A percentile compares a stretch with the other conserved stretches of the same genome.
These are phyloP conservation scores for Abrus precatorius DNA, from an alignment of 306 rosid genomes.

Conservation along the genomic window DNA sequence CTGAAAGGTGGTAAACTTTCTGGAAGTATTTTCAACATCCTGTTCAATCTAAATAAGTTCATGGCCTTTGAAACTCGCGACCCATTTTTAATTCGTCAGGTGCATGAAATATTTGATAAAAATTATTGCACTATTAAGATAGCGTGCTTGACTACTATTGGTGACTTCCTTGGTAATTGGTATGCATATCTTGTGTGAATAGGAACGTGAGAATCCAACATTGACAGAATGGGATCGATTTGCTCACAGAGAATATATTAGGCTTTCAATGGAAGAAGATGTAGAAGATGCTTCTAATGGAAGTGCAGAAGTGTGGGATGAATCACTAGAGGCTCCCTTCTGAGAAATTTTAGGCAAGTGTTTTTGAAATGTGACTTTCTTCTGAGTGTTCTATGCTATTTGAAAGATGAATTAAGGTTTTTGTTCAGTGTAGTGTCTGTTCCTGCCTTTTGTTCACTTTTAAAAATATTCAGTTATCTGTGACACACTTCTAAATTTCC, in stretches of 20 bases:
- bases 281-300: constrained; percentile 99
- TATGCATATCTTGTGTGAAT: constrained; percentile 50
- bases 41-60: constrained; percentile 97
- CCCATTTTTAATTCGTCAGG: constrained; percentile 99
- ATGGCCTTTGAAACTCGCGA: constrained; percentile 99
- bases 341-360: constrained; percentile 66
- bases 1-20: constrained; percentile 97
- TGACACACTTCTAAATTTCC: not conserved
- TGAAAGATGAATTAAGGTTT: constrained; percentile 30
- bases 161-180: constrained; percentile 45
- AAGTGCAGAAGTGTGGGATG: constrained; percentile 99
- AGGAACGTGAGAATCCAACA: constrained; percentile 99
- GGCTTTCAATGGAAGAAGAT: constrained; percentile 99
- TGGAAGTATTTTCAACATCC: constrained; percentile 95
- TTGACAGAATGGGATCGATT: constrained; percentile 99
- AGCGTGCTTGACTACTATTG: constrained; percentile 41
- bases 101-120: constrained; percentile 47
- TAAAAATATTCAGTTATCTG: not conserved
- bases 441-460: not conserved
- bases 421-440: constrained; percentile 33
- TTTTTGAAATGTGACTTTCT: constrained; percentile 31
- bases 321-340: constrained; percentile 98
- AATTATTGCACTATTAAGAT: constrained; percentile 12
- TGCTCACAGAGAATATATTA: constrained; percentile 98
- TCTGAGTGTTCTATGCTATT: constrained; percentile 28